phyloP scores from a whole-genome alignment of 768 basidiomycete genomes.

The Gelatoporia subvermispora region DNA sequence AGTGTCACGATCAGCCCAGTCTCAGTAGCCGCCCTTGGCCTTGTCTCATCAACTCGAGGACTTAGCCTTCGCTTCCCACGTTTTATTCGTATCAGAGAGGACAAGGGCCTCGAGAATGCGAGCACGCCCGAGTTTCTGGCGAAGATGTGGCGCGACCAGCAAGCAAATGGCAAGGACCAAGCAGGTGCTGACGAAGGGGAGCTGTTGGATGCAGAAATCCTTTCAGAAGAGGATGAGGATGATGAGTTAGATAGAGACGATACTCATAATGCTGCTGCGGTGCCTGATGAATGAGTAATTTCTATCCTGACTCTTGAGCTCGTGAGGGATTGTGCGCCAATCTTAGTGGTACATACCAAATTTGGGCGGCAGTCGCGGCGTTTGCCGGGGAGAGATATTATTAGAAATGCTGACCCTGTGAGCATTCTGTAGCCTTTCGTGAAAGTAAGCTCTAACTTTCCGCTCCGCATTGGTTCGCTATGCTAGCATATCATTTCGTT shows the following conservation, averaged over 20 bases:
- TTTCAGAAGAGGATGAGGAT: slow-evolving; percentile 24
- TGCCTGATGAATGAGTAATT: too few relatives aligned
- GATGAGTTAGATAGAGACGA: slow-evolving; percentile 6
- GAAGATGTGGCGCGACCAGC: slow-evolving; percentile 63
- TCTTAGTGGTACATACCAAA: too few relatives aligned
- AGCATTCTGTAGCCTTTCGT: too few relatives aligned
- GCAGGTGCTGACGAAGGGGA: slow-evolving; percentile 54
- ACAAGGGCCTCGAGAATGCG: slow-evolving; percentile 70
- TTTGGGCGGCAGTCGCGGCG: too few relatives aligned
- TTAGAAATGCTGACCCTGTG: too few relatives aligned
- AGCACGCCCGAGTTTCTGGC: slow-evolving; percentile 69
- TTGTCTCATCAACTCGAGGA: slow-evolving; percentile 55
- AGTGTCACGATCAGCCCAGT: slow-evolving; percentile 77
- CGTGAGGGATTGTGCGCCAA: too few relatives aligned
- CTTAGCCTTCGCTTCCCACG: slow-evolving; percentile 86
- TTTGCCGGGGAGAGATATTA: too few relatives aligned
- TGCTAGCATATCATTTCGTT: too few relatives aligned
- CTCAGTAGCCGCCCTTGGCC: slow-evolving; percentile 70
- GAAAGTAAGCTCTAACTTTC: too few relatives aligned
- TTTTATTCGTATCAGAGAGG: slow-evolving; percentile 69
- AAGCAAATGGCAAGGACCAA: slow-evolving; percentile 31
- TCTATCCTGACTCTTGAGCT: too few relatives aligned
- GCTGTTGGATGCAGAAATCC: slow-evolving; percentile 47
- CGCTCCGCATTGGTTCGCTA: too few relatives aligned
- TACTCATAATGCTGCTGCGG: too few relatives aligned